Percentiles rank a stretch among this genome's conserved stretches.
These are phyloP conservation scores for Penicillium sp. DNA, from an alignment of 2,329 filamentous ascomycete genomes.

Conservation along the genomic window DNA sequence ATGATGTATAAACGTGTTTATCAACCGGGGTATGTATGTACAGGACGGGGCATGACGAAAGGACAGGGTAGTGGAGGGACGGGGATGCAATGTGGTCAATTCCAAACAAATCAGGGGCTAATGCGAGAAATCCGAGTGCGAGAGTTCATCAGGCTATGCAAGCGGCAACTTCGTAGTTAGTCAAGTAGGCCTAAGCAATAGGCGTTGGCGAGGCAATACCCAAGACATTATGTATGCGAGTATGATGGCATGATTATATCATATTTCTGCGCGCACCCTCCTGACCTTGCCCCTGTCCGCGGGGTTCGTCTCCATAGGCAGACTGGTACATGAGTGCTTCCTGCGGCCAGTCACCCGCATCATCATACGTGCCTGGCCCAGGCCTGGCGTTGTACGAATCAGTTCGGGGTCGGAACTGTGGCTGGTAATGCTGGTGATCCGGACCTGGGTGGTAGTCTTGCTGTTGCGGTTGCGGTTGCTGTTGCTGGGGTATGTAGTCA, in stretches of 20 bases:
- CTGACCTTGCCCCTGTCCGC: constrained; percentile 23
- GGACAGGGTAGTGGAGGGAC: neutral
- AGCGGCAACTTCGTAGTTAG: neutral
- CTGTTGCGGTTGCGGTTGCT: constrained; percentile 26
- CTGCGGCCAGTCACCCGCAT: constrained; percentile 45
- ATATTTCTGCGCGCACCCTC: constrained; percentile 26
- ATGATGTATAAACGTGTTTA: neutral
- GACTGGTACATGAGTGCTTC: constrained; percentile 48
- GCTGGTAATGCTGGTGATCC: constrained; percentile 8
- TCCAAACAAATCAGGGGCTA: neutral
- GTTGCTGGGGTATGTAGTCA: constrained; percentile 16
- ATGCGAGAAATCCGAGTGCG: neutral
- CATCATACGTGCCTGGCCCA: constrained; percentile 27
- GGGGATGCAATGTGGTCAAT: neutral
- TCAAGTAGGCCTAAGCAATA: neutral
- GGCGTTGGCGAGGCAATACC: constrained; percentile 4
- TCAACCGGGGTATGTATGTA: constrained; percentile 20
- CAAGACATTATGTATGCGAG: constrained; percentile 1
- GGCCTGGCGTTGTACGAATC: constrained; percentile 23
- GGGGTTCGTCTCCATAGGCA: constrained; percentile 28
- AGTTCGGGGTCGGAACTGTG: constrained; percentile 20
- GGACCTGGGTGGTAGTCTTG: constrained; percentile 33
- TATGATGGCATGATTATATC: neutral
- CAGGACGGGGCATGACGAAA: constrained; percentile 7
- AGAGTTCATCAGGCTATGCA: constrained; percentile 10